These are phyloP conservation scores for Pseudogymnoascus sp. DNA, from an alignment of 2,329 filamentous ascomycete genomes.

Conservation along the genomic window DNA sequence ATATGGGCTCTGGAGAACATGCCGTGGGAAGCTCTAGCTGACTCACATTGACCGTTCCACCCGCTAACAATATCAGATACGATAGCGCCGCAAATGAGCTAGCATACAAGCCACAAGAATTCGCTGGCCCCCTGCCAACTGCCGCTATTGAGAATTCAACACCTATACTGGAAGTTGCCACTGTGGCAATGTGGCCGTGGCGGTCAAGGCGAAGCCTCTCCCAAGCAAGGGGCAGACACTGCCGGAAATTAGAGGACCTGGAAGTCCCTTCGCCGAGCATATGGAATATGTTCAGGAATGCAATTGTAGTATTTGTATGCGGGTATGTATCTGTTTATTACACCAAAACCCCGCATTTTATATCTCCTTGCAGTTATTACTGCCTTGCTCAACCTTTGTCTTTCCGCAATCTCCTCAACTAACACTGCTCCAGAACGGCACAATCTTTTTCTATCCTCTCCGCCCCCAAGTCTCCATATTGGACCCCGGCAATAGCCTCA, in stretches of 20 bases:
- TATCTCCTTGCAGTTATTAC: background rate
- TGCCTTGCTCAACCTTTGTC: background rate
- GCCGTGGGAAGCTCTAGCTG: background rate
- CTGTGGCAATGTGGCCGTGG: conserved; percentile 20
- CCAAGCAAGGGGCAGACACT: conserved; percentile 9
- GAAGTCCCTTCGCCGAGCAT: background rate
- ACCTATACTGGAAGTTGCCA: conserved; percentile 21
- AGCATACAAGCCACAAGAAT: background rate
- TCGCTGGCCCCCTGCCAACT: background rate
- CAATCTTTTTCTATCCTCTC: background rate
- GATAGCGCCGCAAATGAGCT: background rate
- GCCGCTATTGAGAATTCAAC: background rate
- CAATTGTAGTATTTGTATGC: conserved; percentile 7
- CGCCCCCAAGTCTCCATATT: background rate
- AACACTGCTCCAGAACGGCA: background rate
- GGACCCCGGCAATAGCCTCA: background rate
- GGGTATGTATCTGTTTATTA: background rate
- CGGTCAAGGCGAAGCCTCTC: conserved; percentile 16
- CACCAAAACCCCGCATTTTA: background rate
- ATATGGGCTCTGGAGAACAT: background rate
- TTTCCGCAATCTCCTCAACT: background rate
- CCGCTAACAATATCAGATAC: background rate
- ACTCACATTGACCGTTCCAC: background rate
- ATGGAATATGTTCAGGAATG: conserved; percentile 5
- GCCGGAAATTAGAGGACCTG: conserved; percentile 1